phyloP scores from a whole-genome alignment of 169 alveolate genomes.

The Plasmodium chabaudi region DNA sequence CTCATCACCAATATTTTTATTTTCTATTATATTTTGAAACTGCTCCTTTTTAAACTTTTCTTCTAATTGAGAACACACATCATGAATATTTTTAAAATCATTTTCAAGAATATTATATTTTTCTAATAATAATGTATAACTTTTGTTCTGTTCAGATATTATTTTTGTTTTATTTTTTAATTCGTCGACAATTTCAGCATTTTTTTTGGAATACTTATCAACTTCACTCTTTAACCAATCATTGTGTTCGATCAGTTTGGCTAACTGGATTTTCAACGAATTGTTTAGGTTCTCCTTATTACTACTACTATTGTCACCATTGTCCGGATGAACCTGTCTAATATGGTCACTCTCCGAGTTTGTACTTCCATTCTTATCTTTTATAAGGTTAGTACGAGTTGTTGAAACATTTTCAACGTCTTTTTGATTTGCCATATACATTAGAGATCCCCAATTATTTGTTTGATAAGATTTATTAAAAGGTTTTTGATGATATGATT shows the following conservation, averaged over 20 bases:
- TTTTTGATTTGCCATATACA: too few relatives aligned
- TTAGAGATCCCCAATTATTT: not conserved
- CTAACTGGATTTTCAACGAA: not conserved
- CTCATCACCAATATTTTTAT: not conserved
- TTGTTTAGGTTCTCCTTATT: not conserved
- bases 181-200: not conserved
- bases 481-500: not conserved
- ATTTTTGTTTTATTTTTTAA: conserved; percentile 5
- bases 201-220: not conserved
- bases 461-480: conserved; percentile 16
- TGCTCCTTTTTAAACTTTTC: conserved; percentile 22
- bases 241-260: conserved; percentile 13
- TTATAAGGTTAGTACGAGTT: too few relatives aligned
- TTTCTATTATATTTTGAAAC: not conserved
- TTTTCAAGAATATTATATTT: conserved; percentile 38
- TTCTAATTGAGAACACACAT: conserved; percentile 27
- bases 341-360: too few relatives aligned
- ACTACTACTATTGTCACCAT: too few relatives aligned
- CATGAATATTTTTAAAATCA: conserved; percentile 42
- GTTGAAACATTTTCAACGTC: too few relatives aligned
- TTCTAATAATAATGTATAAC: conserved; percentile 1
- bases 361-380: too few relatives aligned
- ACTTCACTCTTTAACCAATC: conserved; percentile 14
- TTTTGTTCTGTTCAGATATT: conserved; percentile 8
- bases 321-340: too few relatives aligned